phyloP scores from a whole-genome alignment of 2,329 filamentous ascomycete species.

The Penicillium sp. region DNA sequence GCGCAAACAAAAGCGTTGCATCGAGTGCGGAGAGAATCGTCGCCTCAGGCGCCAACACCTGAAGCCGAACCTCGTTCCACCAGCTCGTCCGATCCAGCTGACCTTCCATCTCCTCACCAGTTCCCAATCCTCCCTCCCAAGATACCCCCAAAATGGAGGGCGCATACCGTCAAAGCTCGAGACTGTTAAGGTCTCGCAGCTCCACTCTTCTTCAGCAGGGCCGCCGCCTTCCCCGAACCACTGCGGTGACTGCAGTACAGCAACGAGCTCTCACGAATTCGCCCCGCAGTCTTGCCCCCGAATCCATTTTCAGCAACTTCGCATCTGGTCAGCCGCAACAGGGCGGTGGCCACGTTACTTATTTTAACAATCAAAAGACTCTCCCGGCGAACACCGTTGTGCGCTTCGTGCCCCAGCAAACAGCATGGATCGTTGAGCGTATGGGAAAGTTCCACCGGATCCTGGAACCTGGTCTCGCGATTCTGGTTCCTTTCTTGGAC shows the following conservation, averaged over 20 bases:
- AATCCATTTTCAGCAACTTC: conserved; percentile 33
- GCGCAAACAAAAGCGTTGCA: background rate
- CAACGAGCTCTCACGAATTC: conserved; percentile 33
- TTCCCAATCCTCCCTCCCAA: background rate
- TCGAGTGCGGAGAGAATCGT: background rate
- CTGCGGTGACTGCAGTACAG: conserved; percentile 25
- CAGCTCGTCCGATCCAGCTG: conserved; percentile 11
- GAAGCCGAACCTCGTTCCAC: conserved; percentile 7
- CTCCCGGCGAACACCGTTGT: conserved; percentile 92
- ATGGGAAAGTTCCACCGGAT: conserved; percentile 98
- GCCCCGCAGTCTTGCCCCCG: conserved; percentile 28
- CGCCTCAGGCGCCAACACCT: conserved; percentile 28
- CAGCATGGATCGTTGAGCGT: conserved; percentile 98
- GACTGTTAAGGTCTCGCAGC: conserved; percentile 30
- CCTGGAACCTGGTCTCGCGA: conserved; percentile 82
- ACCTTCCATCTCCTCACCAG: conserved; percentile 7
- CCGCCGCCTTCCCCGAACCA: conserved; percentile 21
- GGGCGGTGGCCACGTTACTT: conserved; percentile 60
- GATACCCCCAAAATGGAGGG: conserved; percentile 35
- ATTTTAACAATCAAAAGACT: conserved; percentile 65
- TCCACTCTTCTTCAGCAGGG: conserved; percentile 24
- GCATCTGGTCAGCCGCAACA: conserved; percentile 22
- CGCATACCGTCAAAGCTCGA: conserved; percentile 34
- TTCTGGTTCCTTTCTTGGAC: conserved; percentile 87
- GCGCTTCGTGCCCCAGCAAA: conserved; percentile 98